phyloP scores from a whole-genome alignment of 306 rosid species.

The Herpetospermum pedunculosum region DNA sequence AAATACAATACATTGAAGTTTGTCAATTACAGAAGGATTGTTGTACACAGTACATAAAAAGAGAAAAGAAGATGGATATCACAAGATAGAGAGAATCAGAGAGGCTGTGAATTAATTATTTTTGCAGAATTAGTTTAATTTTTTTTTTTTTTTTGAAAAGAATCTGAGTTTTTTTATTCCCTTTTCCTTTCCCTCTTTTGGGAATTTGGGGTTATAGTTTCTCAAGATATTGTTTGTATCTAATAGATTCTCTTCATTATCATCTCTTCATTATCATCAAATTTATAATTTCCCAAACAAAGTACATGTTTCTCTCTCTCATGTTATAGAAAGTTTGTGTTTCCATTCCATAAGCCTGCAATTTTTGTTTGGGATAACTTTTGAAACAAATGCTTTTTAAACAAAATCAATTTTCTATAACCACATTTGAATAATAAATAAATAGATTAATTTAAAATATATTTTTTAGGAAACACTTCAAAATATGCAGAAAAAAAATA shows the following conservation, averaged over 20 bases:
- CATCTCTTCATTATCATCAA: not conserved
- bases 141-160: not conserved
- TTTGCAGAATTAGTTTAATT: conserved; percentile 7
- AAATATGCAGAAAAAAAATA: too few relatives aligned
- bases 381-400: too few relatives aligned
- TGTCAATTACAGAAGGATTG: not conserved
- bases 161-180: not conserved
- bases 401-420: too few relatives aligned
- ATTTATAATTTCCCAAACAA: not conserved
- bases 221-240: conserved; percentile 3
- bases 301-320: not conserved
- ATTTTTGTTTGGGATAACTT: too few relatives aligned
- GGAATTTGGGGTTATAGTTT: not conserved
- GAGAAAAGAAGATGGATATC: not conserved
- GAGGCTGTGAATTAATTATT: conserved; percentile 11
- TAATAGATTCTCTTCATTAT: too few relatives aligned
- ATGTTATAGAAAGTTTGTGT: not conserved
- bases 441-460: too few relatives aligned
- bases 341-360: not conserved
- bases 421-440: too few relatives aligned
- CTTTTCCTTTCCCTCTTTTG: not conserved
- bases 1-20: not conserved
- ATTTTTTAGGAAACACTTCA: too few relatives aligned
- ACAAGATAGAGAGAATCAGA: not conserved
- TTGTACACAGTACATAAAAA: conserved; percentile 6